Evolutionary conservation across 78 protist genomes (phyloP), one percentile per base, ranked within the genome.

Genomic region (Cavenderia fasciculata): DNA sequence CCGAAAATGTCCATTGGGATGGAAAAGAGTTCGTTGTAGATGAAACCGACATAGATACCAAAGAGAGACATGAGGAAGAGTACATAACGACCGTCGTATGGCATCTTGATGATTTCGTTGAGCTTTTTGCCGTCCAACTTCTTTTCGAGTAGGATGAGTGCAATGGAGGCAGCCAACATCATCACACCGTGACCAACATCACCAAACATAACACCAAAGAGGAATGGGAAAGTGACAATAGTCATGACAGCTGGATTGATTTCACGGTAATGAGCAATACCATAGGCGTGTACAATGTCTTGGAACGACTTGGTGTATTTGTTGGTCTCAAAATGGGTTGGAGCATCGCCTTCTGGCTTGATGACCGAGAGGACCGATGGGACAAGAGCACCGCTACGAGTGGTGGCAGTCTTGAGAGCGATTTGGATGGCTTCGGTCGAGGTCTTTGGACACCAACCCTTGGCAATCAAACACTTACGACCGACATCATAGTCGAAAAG

Each of bases 191-290:
- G 99, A 43, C 99, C 99, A 0, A 97, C 31, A 73, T 99, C 99
- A 33, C 99, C 99, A 86, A 97, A 99, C 99, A 99, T 99, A 89
- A 99, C 97, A 34, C 98, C 99, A 33, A 99, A 99, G 23, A 99
- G 92, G 98, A 98, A 99, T 43, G 99, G 99, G 97, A 99, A 99
- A 36, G 99, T 97, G 68, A 99, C 89, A 71, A 98, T 66, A 54
- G 99, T 74, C 84, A 98, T 94, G 40, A 95, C 95, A 2, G 94
- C 97, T 33, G 96, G 88, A 59, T 85, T 85, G 40, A 92, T 49
- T 77, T 98, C 99, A n/a, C 98, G 92, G 86, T 98, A 99, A 18
- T 94, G 70, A 18, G 99, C 97, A 36, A 94, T 77, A 62, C 99
- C 99, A 92, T 99, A 99, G 16, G 99, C 92, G 73, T 97, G 96